Percentiles rank a stretch among this genome's conserved stretches.
Evolutionary conservation across 139 green algal genomes (phyloP).

Genomic region (Penium margaritaceum): DNA sequence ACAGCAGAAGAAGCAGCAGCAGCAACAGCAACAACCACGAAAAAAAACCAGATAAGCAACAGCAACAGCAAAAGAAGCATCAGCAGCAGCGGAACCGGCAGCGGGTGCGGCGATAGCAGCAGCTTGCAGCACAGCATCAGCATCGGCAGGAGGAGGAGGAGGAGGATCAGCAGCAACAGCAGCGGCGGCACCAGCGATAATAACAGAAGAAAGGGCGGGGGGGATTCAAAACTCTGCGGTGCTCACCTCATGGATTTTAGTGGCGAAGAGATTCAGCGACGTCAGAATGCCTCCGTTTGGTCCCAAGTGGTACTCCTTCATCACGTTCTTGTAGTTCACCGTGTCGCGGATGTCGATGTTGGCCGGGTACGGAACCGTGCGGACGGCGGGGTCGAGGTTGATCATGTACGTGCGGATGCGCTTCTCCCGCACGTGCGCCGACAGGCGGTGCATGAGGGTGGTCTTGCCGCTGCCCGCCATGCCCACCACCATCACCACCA

Average conservation of each 20-base stretch:
- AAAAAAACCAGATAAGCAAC: too few species aligned
- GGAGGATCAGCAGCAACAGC: too few species aligned
- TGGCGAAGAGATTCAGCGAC: constrained; percentile 93
- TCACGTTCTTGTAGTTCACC: constrained; percentile 95
- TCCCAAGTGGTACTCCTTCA: constrained; percentile 92
- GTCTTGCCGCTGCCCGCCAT: constrained; percentile 97
- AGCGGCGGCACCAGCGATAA: background rate
- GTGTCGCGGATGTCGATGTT: constrained; percentile 98
- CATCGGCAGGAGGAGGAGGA: too few species aligned
- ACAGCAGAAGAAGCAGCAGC: too few species aligned
- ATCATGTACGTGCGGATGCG: constrained; percentile 73
- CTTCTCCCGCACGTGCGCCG: constrained; percentile 62
- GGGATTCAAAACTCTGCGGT: too few species aligned
- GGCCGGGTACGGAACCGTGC: constrained; percentile 60
- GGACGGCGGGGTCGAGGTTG: constrained; percentile 91
- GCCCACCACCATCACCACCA: constrained; percentile 59
- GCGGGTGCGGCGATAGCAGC: too few species aligned
- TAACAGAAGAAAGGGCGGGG: constrained; percentile 15
- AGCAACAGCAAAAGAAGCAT: too few species aligned
- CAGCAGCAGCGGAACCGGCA: too few species aligned
- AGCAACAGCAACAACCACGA: too few species aligned
- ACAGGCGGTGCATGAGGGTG: constrained; percentile 83
- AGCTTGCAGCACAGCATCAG: too few species aligned
- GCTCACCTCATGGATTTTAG: constrained; percentile 89
- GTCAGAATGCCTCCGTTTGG: constrained; percentile 96